Evolutionary conservation across 805 yeast species (phyloP), one percentile per base, ranked within the genome.

Genomic region (Suhomyces prunicola): DNA sequence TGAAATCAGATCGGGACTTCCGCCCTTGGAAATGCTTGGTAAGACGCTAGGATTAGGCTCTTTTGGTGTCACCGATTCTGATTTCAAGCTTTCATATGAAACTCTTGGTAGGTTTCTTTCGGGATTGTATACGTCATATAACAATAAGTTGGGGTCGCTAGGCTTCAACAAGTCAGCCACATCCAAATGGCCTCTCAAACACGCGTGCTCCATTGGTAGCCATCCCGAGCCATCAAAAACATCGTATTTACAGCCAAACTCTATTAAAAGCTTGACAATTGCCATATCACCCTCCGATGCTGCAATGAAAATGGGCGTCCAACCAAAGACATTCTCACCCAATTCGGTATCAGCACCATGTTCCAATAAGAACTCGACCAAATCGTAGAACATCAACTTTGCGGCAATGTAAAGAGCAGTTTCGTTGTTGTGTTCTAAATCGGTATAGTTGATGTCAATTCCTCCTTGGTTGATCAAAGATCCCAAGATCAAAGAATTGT

Each of bases 171-270:
- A 60, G 50, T 82, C 82, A 1, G 94, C 86, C 36, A 90, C 81
- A 2, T 74, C 78, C 53, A 92, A 71, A 66, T 91, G 96, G 5
- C 98, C 98, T 60, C 97, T 79, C 46, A 93, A 74, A 47, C 90
- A 86, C 0, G 97, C 97, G 68, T 93, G 98, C 63, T 93, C 98
- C 85, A 90, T 85, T n/a, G 98, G 97, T 17, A 90, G 83, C 98
- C 98, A 93, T 0, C 97, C 97, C 50, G 94, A 86, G 46, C 83
- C 86, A 71, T 93, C 98, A 15, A 80, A 77, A 26, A 75, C 69
- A 44, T 81, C 79, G 53, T 72, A 81, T 6, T 76, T 71, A 5
- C 90, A 87, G 19, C 83, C 84, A 44, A 76, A 63, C 0, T 72
- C 69, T 27, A 86, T 67, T 56, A 93, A 74, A 7, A 80, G 55